Evolutionary conservation across 345 rosid genomes (phyloP).

Genomic region (Salix koriyanagi): DNA sequence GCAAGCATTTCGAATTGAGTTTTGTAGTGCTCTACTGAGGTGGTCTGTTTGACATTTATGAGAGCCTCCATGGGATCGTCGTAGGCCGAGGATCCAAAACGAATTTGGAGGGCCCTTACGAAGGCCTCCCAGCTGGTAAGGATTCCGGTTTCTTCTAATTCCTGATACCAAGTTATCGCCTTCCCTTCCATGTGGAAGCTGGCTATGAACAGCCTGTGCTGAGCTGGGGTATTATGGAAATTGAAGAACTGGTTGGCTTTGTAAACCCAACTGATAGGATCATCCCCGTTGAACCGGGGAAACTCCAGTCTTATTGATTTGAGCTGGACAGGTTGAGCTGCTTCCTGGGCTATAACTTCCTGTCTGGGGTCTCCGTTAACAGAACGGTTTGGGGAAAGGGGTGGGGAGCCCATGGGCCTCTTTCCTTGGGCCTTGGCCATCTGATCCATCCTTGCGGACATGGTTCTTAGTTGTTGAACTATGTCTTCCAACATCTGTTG

Average conservation of each 20-base stretch:
- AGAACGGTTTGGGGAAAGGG: too few relatives aligned
- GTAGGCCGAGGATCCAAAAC: rapidly evolving
- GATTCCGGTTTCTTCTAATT: rapidly evolving
- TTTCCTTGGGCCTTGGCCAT: too few relatives aligned
- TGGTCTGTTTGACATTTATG: background rate
- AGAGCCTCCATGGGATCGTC: background rate
- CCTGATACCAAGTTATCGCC: background rate
- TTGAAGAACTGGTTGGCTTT: background rate
- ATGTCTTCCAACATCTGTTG: too few relatives aligned
- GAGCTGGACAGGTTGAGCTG: rapidly evolving
- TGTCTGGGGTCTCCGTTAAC: too few relatives aligned
- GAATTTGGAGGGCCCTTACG: background rate
- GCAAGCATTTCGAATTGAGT: too few relatives aligned
- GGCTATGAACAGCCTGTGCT: background rate
- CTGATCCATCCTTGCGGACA: too few relatives aligned
- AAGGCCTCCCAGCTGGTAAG: background rate
- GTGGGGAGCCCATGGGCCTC: too few relatives aligned
- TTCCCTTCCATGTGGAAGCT: background rate
- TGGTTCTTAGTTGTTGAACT: rapidly evolving
- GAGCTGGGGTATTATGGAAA: background rate
- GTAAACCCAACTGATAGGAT: background rate
- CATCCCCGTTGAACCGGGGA: background rate
- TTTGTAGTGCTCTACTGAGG: too few relatives aligned
- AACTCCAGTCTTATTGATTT: background rate
- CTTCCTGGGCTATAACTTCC: rapidly evolving